Conservation (phyloP, 2,329 filamentous ascomycete genomes). For the Alternaria triticimaculans region DNA sequence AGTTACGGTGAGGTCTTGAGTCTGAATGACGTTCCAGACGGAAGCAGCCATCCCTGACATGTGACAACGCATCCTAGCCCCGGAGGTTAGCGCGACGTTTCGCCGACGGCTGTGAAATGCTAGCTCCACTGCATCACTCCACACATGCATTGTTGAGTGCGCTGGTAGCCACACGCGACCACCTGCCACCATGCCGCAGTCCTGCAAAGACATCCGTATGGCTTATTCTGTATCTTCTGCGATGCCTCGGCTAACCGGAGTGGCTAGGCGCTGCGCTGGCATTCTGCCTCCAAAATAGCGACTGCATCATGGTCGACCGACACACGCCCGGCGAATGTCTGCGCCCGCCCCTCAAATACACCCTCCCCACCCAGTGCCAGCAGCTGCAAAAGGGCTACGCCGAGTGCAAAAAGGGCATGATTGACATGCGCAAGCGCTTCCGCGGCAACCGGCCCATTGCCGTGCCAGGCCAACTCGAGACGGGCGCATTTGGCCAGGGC, state of each 20-base stretch:
- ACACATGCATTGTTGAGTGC: slow-evolving; percentile 4
- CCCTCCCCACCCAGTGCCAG: slow-evolving; percentile 85
- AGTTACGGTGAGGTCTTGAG: slow-evolving; percentile 3
- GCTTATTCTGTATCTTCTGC: not conserved
- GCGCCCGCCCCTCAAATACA: slow-evolving; percentile 78
- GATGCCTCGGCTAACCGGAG: slow-evolving; percentile 1
- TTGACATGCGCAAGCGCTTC: slow-evolving; percentile 99
- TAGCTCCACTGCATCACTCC: slow-evolving; percentile 13
- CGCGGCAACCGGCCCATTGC: slow-evolving; percentile 87
- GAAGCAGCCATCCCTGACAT: slow-evolving; percentile 19
- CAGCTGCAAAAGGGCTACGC: slow-evolving; percentile 89
- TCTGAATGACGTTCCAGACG: slow-evolving; percentile 14
- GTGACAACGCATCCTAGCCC: slow-evolving; percentile 20
- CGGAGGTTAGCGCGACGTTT: slow-evolving; percentile 15
- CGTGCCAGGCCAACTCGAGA: slow-evolving; percentile 42
- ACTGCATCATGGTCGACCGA: slow-evolving; percentile 93
- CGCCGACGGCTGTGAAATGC: not conserved
- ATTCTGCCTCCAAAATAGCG: slow-evolving; percentile 92
- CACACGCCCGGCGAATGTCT: slow-evolving; percentile 89
- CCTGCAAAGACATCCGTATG: slow-evolving; percentile 95
- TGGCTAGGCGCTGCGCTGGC: slow-evolving; percentile 83
- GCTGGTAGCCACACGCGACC: not conserved
- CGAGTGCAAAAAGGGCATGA: slow-evolving; percentile 93
- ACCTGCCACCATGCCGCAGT: slow-evolving; percentile 75
- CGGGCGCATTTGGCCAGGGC: slow-evolving; percentile 41